These are phyloP conservation scores for Pseudogymnoascus sp. DNA, from an alignment of 2,329 filamentous ascomycete genomes.

Conservation along the genomic window DNA sequence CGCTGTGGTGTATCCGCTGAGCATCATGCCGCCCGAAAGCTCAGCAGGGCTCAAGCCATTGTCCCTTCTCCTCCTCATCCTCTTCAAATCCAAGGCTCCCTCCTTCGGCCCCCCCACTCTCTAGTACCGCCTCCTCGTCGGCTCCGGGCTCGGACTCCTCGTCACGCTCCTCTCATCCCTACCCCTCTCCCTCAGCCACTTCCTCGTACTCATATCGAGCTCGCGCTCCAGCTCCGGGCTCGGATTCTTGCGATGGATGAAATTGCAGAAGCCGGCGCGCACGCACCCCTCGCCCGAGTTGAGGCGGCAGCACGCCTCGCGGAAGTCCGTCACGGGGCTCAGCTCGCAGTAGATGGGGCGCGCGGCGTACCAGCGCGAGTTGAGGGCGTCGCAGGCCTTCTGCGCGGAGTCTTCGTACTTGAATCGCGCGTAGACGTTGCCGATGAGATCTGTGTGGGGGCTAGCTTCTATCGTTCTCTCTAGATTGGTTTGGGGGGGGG, in stretches of 20 bases:
- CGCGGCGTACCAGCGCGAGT: constrained; percentile 93
- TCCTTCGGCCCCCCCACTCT: neutral
- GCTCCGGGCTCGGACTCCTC: constrained; percentile 81
- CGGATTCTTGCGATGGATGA: constrained; percentile 97
- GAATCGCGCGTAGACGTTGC: constrained; percentile 98
- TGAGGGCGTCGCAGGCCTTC: constrained; percentile 86
- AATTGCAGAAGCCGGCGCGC: constrained; percentile 96
- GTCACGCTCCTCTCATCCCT: constrained; percentile 75
- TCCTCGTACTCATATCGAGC: constrained; percentile 82
- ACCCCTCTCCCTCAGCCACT: constrained; percentile 84
- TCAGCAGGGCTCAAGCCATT: constrained; percentile 6
- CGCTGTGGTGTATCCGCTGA: constrained; percentile 1
- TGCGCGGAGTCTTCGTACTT: constrained; percentile 98
- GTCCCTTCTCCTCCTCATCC: neutral
- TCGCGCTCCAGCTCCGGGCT: constrained; percentile 82
- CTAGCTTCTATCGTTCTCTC: too few relatives aligned
- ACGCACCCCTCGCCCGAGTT: constrained; percentile 95
- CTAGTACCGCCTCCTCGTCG: constrained; percentile 64
- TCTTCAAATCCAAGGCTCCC: neutral
- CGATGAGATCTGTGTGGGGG: constrained; percentile 67
- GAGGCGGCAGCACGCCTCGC: constrained; percentile 91
- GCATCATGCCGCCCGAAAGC: neutral
- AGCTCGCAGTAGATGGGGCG: constrained; percentile 97
- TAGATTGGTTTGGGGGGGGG: too few relatives aligned
- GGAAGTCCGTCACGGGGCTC: constrained; percentile 92